Evolutionary conservation across 2,329 filamentous ascomycete species (phyloP).

Genomic region (Ophiostoma australiae): DNA sequence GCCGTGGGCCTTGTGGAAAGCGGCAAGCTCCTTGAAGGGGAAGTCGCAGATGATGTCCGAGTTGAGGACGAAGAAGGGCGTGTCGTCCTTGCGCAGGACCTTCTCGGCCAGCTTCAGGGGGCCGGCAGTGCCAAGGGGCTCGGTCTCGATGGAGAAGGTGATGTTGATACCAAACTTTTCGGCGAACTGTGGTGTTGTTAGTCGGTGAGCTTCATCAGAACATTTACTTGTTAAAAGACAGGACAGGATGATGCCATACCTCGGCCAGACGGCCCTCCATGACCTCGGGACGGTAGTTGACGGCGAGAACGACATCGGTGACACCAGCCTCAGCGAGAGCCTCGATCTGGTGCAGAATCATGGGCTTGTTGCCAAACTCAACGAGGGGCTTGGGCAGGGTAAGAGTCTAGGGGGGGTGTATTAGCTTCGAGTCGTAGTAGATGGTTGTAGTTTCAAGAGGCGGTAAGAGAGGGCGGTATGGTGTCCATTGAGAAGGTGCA

Average conservation of each 20-base stretch:
- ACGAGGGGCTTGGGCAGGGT: constrained; percentile 96
- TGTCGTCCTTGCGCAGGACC: constrained; percentile 86
- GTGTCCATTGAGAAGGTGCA: not conserved
- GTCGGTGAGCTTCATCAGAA: no score
- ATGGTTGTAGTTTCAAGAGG: constrained; percentile 13
- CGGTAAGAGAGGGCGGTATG: constrained; percentile 4
- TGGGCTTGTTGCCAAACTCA: constrained; percentile 97
- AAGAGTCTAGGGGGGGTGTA: constrained; percentile 61
- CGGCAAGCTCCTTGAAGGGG: constrained; percentile 82
- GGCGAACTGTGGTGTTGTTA: constrained; percentile 61
- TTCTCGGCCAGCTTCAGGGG: constrained; percentile 92
- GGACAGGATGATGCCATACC: constrained; percentile 49
- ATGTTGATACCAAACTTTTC: constrained; percentile 90
- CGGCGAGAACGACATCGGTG: constrained; percentile 93
- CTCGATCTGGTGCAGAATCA: constrained; percentile 98
- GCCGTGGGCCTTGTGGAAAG: constrained; percentile 89
- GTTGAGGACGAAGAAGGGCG: constrained; percentile 97
- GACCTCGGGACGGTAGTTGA: constrained; percentile 97
- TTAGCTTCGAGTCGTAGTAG: constrained; percentile 1
- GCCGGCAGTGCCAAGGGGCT: constrained; percentile 90
- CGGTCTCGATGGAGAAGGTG: constrained; percentile 92
- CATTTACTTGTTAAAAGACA: not conserved
- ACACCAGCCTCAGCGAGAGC: constrained; percentile 89
- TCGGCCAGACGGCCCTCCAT: constrained; percentile 93
- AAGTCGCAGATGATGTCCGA: constrained; percentile 98